These are phyloP conservation scores for Onygenales sp. DNA, from an alignment of 2,329 filamentous ascomycete genomes.

Conservation along the genomic window DNA sequence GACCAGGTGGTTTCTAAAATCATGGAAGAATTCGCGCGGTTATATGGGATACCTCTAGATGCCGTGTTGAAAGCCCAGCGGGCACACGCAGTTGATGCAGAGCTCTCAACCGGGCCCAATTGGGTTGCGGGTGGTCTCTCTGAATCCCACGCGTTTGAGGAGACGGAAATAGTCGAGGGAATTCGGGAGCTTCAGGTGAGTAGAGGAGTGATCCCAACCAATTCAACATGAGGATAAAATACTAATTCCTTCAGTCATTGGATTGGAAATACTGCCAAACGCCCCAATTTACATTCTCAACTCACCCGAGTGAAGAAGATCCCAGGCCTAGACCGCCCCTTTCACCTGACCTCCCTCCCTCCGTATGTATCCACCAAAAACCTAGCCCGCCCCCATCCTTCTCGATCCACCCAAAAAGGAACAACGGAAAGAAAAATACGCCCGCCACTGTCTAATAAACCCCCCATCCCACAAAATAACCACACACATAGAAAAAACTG, in stretches of 20 bases:
- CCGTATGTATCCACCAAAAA: conserved; percentile 26
- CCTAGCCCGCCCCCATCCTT: not conserved
- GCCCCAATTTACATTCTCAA: conserved; percentile 67
- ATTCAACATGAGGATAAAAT: not conserved
- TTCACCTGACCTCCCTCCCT: conserved; percentile 39
- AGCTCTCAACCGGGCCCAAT: conserved; percentile 23
- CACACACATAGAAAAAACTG: conserved; percentile 2
- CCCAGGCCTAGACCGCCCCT: conserved; percentile 45
- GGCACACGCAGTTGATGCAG: conserved; percentile 24
- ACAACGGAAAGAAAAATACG: not conserved
- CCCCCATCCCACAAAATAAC: not conserved
- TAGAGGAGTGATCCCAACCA: conserved; percentile 6
- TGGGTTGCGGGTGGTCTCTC: conserved; percentile 40
- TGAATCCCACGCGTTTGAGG: conserved; percentile 36
- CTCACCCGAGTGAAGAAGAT: conserved; percentile 50
- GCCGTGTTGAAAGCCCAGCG: conserved; percentile 23
- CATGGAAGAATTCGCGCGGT: conserved; percentile 52
- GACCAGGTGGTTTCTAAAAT: conserved; percentile 45
- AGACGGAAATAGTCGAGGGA: conserved; percentile 51
- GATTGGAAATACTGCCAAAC: conserved; percentile 79
- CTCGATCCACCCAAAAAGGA: not conserved
- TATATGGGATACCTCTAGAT: conserved; percentile 49
- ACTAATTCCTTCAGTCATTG: conserved; percentile 22
- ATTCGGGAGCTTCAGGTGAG: conserved; percentile 47
- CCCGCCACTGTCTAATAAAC: not conserved